Evolutionary conservation across 345 rosid species (phyloP).

Genomic region (Lenwebbia sp.): DNA sequence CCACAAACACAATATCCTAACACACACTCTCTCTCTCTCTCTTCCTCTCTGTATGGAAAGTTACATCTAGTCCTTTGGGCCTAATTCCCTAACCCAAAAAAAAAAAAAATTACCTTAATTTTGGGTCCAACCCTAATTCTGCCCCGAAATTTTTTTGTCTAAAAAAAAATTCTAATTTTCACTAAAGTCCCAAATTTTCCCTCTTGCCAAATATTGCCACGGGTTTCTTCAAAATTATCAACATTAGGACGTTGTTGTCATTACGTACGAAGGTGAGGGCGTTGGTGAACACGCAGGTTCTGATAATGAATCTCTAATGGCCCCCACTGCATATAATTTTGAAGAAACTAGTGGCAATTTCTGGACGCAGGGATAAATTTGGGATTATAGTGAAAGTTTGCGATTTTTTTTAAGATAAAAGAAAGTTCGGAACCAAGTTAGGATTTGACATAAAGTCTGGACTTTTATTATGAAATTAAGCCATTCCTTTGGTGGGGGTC

Average conservation of each 20-base stretch:
- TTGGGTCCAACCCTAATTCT: too few species aligned
- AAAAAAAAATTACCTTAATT: too few species aligned
- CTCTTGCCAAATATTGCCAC: not conserved
- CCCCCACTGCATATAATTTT: rapidly evolving
- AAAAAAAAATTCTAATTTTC: not conserved
- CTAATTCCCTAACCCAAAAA: too few species aligned
- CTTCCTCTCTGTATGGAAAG: not conserved
- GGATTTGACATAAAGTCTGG: not conserved
- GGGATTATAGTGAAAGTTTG: not conserved
- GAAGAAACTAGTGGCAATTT: not conserved
- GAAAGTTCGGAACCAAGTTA: too few species aligned
- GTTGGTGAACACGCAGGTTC: not conserved
- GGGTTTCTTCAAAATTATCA: too few species aligned
- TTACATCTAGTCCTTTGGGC: too few species aligned
- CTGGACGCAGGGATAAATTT: rapidly evolving
- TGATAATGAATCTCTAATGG: not conserved
- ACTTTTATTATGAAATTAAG: too few species aligned
- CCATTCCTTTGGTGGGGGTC: not conserved
- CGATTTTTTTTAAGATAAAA: not conserved
- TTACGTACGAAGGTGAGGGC: not conserved
- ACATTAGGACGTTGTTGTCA: not conserved
- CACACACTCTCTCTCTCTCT: not conserved
- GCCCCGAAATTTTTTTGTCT: too few species aligned
- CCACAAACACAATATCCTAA: not conserved
- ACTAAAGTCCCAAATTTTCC: too few species aligned